A percentile compares a stretch with the other conserved stretches of the same genome.
Conservation (phyloP, 495 filamentous ascomycete genomes). For the Corynascus novoguineensis region DNA sequence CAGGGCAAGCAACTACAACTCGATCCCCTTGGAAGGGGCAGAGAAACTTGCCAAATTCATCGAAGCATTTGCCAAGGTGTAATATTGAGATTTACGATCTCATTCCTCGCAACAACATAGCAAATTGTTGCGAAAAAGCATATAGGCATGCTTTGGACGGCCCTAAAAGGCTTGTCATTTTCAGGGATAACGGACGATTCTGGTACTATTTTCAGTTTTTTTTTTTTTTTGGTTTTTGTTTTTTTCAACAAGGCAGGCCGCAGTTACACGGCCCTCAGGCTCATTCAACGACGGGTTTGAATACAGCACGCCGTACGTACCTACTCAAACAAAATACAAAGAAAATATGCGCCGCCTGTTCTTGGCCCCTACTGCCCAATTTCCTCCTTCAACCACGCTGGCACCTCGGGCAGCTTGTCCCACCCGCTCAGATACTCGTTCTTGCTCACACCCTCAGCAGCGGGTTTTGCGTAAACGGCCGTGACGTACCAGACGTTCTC, state of each 20-base stretch:
- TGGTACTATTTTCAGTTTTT: too few relatives aligned
- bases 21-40: conserved; percentile 51
- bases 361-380: conserved; percentile 24
- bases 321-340: not conserved
- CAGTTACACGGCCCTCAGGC: too few relatives aligned
- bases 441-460: conserved; percentile 31
- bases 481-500: conserved; percentile 47
- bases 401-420: conserved; percentile 48
- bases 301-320: too few relatives aligned
- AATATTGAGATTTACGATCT: not conserved
- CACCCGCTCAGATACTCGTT: conserved; percentile 49
- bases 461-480: conserved; percentile 48
- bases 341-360: not conserved
- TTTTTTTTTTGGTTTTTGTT: too few relatives aligned
- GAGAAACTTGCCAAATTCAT: conserved; percentile 57
- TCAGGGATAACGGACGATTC: too few relatives aligned
- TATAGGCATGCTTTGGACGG: too few relatives aligned
- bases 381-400: conserved; percentile 49
- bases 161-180: too few relatives aligned
- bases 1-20: conserved; percentile 60
- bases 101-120: not conserved
- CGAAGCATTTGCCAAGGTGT: conserved; percentile 47
- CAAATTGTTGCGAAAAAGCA: too few relatives aligned
- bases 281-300: too few relatives aligned
- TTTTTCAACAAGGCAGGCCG: too few relatives aligned